Percentiles rank a stretch among this genome's conserved stretches.
Conservation (phyloP, 345 rosid genomes). For the Zanthoxylum bungeanum region DNA sequence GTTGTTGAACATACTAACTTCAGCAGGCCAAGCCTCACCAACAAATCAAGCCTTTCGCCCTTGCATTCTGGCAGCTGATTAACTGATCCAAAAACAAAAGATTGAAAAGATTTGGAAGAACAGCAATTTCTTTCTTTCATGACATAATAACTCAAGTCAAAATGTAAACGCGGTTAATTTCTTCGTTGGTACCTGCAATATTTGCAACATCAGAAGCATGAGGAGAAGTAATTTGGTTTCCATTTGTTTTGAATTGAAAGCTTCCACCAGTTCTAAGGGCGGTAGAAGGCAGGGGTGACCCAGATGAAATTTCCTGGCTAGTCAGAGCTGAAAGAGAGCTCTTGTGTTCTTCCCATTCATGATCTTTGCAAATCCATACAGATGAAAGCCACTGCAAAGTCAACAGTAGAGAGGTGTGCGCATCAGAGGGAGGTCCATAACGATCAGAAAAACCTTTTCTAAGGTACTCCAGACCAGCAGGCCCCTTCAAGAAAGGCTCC, state of each 20-base stretch:
- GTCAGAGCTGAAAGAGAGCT: constrained; percentile 42
- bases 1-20: constrained; percentile 62
- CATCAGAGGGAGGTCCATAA: constrained; percentile 54
- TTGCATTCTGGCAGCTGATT: constrained; percentile 48
- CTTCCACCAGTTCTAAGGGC: constrained; percentile 78
- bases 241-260: constrained; percentile 30
- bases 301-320: constrained; percentile 42
- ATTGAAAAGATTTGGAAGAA: background rate
- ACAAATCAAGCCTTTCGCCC: constrained; percentile 67
- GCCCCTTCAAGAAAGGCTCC: constrained; percentile 82
- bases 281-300: constrained; percentile 41
- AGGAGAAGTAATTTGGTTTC: constrained; percentile 15
- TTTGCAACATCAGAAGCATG: constrained; percentile 26
- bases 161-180: background rate
- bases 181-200: constrained; percentile 33
- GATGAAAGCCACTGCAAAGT: constrained; percentile 67
- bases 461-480: constrained; percentile 78
- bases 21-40: constrained; percentile 74
- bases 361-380: constrained; percentile 41
- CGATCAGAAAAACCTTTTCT: constrained; percentile 54
- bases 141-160: background rate
- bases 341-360: constrained; percentile 76
- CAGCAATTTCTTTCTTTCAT: background rate
- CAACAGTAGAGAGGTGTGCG: constrained; percentile 45
- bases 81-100: constrained; percentile 31